Conservation (phyloP, 2,329 filamentous ascomycete genomes). For the Zasmidium cellare region DNA sequence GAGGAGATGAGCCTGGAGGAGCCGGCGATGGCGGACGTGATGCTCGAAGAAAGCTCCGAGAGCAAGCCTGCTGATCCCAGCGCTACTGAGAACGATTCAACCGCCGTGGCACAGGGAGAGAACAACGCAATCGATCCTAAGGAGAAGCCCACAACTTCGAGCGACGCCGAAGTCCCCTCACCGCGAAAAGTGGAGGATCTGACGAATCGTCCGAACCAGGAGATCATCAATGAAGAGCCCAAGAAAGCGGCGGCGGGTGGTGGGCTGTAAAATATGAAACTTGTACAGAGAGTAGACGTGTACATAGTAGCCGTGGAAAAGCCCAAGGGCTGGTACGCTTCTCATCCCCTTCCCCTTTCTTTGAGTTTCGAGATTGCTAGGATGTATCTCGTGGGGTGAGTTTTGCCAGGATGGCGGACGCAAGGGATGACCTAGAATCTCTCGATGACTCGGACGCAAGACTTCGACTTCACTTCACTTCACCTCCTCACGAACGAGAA, state of each 20-base stretch:
- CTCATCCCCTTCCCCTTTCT: background rate
- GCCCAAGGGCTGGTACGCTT: too few relatives aligned
- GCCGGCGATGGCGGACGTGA: constrained; percentile 10
- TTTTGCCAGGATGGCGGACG: background rate
- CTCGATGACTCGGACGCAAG: background rate
- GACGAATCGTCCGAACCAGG: too few relatives aligned
- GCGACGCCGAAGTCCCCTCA: too few relatives aligned
- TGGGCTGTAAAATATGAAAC: background rate
- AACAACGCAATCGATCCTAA: too few relatives aligned
- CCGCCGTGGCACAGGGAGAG: too few relatives aligned
- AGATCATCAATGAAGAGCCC: background rate
- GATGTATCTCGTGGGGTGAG: background rate
- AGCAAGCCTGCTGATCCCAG: too few relatives aligned
- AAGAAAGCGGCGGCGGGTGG: background rate
- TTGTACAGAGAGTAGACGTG: too few relatives aligned
- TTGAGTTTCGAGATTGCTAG: background rate
- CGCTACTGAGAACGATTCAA: too few relatives aligned
- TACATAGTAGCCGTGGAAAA: too few relatives aligned
- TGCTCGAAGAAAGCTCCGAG: background rate
- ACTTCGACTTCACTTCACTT: background rate
- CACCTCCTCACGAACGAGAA: too few relatives aligned
- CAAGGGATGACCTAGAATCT: background rate
- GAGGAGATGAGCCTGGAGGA: constrained; percentile 28
- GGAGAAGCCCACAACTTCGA: too few relatives aligned
- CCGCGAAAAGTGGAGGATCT: too few relatives aligned